Conservation (phyloP, 225 moss, liverwort and hornwort genomes). For the Physcomitrium patens region DNA sequence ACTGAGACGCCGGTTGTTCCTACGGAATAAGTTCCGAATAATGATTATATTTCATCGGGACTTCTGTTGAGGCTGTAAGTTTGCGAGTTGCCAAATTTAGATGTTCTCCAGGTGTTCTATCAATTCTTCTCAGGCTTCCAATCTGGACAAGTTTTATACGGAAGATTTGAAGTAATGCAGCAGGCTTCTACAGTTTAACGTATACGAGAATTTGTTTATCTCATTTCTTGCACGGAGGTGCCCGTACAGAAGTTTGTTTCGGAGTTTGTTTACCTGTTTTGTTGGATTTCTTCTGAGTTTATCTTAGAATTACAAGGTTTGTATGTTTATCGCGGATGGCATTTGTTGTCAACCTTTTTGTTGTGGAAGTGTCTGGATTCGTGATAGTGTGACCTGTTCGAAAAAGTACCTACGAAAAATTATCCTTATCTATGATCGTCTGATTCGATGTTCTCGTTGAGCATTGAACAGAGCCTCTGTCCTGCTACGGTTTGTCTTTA, state of each 20-base stretch:
- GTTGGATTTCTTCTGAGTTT: not conserved
- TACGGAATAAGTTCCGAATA: too few species aligned
- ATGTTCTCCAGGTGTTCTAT: constrained; percentile 2
- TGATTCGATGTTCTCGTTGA: constrained; percentile 22
- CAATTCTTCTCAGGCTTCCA: not conserved
- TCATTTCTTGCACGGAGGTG: too few species aligned
- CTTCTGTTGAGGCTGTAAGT: not conserved
- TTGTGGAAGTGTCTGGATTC: too few species aligned
- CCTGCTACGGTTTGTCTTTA: constrained; percentile 80
- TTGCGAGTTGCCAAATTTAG: not conserved
- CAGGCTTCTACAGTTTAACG: not conserved
- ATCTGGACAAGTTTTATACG: not conserved
- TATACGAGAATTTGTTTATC: too few species aligned
- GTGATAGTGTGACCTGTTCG: not conserved
- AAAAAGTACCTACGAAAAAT: constrained; percentile 8
- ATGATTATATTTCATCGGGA: not conserved
- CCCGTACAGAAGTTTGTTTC: too few species aligned
- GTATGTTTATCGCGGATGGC: not conserved
- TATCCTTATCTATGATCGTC: constrained; percentile 6
- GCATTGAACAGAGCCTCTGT: constrained; percentile 65
- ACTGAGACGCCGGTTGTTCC: constrained; percentile 41
- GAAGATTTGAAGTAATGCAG: constrained; percentile 6
- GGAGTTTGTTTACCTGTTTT: too few species aligned
- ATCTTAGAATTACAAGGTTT: not conserved
- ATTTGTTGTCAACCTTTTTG: not conserved